These are phyloP conservation scores for Lachnellula arida DNA, from an alignment of 2,329 filamentous ascomycete genomes.

Conservation along the genomic window DNA sequence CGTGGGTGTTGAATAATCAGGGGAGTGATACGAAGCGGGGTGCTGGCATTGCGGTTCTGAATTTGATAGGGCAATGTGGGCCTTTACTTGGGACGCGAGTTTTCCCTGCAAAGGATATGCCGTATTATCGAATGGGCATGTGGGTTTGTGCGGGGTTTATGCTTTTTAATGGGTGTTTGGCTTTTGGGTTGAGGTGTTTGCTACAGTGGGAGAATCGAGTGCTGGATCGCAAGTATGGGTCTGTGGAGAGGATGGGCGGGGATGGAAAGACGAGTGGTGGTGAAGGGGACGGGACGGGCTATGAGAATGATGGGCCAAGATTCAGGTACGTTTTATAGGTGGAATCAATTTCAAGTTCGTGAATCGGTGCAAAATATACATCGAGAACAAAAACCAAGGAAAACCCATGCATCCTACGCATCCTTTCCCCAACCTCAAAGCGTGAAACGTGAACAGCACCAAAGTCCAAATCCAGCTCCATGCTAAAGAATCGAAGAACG, in stretches of 20 bases:
- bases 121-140: slow-evolving; percentile 50
- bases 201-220: slow-evolving; percentile 57
- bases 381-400: too few species aligned
- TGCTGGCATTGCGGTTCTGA: slow-evolving; percentile 60
- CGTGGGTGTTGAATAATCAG: slow-evolving; percentile 67
- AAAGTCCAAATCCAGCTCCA: background rate
- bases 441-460: too few species aligned
- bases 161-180: slow-evolving; percentile 52
- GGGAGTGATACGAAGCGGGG: slow-evolving; percentile 64
- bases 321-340: slow-evolving; percentile 24
- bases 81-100: slow-evolving; percentile 59
- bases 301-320: slow-evolving; percentile 26
- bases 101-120: slow-evolving; percentile 47
- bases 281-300: background rate
- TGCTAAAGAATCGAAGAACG: background rate
- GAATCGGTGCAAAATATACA: too few species aligned
- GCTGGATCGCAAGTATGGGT: slow-evolving; percentile 43
- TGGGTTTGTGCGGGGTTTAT: slow-evolving; percentile 58
- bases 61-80: slow-evolving; percentile 62
- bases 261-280: background rate
- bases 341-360: too few species aligned
- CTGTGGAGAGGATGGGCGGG: slow-evolving; percentile 7
- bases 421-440: too few species aligned
- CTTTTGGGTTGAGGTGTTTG: slow-evolving; percentile 47
- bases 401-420: too few species aligned